Evolutionary conservation across 441 rosid species (phyloP).

Genomic region (Jatropha podagrica): DNA sequence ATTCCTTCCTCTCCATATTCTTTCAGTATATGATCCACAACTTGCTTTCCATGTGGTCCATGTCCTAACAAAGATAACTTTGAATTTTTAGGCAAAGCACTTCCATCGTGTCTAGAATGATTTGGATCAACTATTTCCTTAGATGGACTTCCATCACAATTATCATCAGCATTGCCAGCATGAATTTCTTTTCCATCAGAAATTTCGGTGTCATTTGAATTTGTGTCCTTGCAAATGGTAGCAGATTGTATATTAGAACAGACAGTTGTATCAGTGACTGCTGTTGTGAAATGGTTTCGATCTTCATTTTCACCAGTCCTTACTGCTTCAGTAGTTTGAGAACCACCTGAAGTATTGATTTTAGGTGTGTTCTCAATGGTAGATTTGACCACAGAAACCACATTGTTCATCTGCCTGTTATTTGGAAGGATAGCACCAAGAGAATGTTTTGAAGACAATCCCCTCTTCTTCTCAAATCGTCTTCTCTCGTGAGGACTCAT

Average conservation of each 20-base stretch:
- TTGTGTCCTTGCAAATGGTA: conserved; percentile 21
- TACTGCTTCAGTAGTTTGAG: conserved; percentile 22
- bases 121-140: conserved; percentile 31
- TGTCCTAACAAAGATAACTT: conserved; percentile 85
- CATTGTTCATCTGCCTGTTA: conserved; percentile 30
- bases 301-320: conserved; percentile 23
- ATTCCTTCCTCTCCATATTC: conserved; percentile 76
- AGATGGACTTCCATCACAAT: conserved; percentile 18
- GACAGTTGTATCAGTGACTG: conserved; percentile 26
- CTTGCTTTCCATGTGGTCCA: conserved; percentile 94
- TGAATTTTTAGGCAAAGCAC: conserved; percentile 39
- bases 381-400: conserved; percentile 16
- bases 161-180: conserved; percentile 31
- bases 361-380: conserved; percentile 17
- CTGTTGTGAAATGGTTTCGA: conserved; percentile 18
- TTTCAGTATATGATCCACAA: conserved; percentile 62
- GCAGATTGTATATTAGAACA: conserved; percentile 24
- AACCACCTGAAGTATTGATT: conserved; percentile 20
- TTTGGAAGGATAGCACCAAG: conserved; percentile 19
- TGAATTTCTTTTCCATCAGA: conserved; percentile 26
- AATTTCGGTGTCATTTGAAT: conserved; percentile 27
- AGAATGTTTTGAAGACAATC: conserved; percentile 42
- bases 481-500: conserved; percentile 88
- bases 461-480: conserved; percentile 66
- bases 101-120: conserved; percentile 34